phyloP scores from a whole-genome alignment of 2,329 filamentous ascomycete species.

The Lasiodiplodia gonubiensis region DNA sequence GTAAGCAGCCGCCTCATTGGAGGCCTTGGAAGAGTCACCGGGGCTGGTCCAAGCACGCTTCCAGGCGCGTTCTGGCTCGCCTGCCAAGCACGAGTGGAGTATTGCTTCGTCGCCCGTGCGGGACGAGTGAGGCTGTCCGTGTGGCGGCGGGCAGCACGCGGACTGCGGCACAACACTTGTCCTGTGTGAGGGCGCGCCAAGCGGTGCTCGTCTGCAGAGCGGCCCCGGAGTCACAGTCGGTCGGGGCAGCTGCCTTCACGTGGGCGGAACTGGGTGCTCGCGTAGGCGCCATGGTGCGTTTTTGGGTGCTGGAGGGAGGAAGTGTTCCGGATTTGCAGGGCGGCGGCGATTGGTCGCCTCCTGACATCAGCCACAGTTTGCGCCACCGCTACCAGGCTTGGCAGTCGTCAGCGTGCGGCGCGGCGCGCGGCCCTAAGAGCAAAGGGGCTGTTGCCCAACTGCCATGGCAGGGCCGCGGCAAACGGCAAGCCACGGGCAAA shows the following conservation, averaged over 20 bases:
- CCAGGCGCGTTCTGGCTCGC: not conserved
- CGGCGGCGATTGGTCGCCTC: not conserved
- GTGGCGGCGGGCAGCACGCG: not conserved
- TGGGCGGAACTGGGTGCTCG: not conserved
- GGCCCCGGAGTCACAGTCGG: constrained; percentile 5
- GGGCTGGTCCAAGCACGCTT: constrained; percentile 6
- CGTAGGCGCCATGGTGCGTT: not conserved
- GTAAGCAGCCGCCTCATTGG: not conserved
- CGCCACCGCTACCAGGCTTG: not conserved
- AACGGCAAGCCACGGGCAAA: constrained; percentile 14
- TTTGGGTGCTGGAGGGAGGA: not conserved
- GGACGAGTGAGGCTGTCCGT: constrained; percentile 14
- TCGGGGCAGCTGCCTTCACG: not conserved
- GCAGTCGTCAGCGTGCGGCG: not conserved
- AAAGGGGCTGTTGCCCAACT: constrained; percentile 15
- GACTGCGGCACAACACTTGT: not conserved
- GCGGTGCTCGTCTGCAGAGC: not conserved
- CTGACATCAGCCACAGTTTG: constrained; percentile 6
- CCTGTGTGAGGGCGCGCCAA: not conserved
- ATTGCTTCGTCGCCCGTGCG: not conserved
- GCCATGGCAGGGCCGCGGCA: constrained; percentile 11
- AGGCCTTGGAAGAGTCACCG: constrained; percentile 11
- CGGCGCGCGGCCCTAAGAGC: not conserved
- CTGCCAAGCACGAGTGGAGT: not conserved
- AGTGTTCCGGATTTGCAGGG: too few species aligned